Evolutionary conservation across 257 asterid species (phyloP).

Genomic region (Jacaranda mimosifolia): DNA sequence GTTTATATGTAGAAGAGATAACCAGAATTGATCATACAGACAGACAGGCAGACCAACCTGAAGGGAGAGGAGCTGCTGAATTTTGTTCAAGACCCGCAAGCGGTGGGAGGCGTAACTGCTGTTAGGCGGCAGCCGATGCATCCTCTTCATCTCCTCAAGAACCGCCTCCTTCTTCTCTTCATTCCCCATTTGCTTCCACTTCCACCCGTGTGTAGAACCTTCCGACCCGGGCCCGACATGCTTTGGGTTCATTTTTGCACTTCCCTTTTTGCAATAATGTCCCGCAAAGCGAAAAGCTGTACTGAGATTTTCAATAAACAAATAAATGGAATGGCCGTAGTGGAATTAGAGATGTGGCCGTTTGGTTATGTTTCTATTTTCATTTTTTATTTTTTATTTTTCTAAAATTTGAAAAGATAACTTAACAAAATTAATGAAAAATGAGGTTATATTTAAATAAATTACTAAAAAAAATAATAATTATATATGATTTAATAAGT

Average conservation of each 20-base stretch:
- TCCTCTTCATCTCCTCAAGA: constrained; percentile 61
- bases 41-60: constrained; percentile 50
- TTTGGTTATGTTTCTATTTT: too few relatives aligned
- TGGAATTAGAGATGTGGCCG: too few relatives aligned
- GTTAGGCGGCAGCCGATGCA: constrained; percentile 65
- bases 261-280: background rate
- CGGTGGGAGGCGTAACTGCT: constrained; percentile 81
- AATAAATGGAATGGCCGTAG: too few relatives aligned
- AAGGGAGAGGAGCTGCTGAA: constrained; percentile 64
- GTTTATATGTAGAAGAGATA: background rate
- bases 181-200: constrained; percentile 44
- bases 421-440: too few relatives aligned
- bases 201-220: constrained; percentile 29
- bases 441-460: too few relatives aligned
- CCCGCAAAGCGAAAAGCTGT: background rate
- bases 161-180: constrained; percentile 63
- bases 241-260: constrained; percentile 28
- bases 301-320: background rate
- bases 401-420: too few relatives aligned
- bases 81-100: constrained; percentile 70
- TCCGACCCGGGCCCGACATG: constrained; percentile 33
- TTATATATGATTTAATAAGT: too few relatives aligned
- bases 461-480: too few relatives aligned
- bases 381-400: too few relatives aligned
- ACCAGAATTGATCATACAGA: background rate